phyloP scores from a whole-genome alignment of 495 filamentous ascomycete species.

The Aspergillus saccharolyticus region DNA sequence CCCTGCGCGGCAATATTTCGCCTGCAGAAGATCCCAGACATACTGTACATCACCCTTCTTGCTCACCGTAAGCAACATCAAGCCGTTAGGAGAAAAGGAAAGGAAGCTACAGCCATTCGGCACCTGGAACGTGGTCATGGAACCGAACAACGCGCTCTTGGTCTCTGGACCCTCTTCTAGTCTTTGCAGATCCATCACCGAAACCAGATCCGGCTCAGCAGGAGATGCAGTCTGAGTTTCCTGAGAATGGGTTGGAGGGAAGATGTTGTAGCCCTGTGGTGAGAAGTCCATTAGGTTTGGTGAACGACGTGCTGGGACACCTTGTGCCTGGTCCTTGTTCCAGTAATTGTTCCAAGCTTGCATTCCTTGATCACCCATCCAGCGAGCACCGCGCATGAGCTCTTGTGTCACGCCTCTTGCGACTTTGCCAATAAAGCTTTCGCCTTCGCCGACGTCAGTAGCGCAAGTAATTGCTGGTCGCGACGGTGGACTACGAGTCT shows the following conservation, averaged over 20 bases:
- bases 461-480: constrained; percentile 69
- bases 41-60: constrained; percentile 88
- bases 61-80: constrained; percentile 82
- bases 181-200: constrained; percentile 74
- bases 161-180: constrained; percentile 46
- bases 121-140: constrained; percentile 73
- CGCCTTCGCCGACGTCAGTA: constrained; percentile 72
- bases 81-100: constrained; percentile 79
- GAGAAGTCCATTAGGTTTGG: constrained; percentile 25
- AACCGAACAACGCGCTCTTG: constrained; percentile 44
- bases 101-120: constrained; percentile 86
- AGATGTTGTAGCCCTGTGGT: constrained; percentile 37
- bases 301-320: constrained; percentile 23
- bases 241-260: constrained; percentile 72
- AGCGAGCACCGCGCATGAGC: constrained; percentile 80
- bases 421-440: constrained; percentile 78
- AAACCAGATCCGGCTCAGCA: constrained; percentile 74
- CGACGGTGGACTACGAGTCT: constrained; percentile 66
- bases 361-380: constrained; percentile 78
- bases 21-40: constrained; percentile 87
- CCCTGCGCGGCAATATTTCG: constrained; percentile 38
- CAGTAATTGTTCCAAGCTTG: constrained; percentile 89
- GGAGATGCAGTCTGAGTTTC: constrained; percentile 38
- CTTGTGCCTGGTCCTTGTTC: constrained; percentile 55
- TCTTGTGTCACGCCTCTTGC: constrained; percentile 86